Conservation (phyloP, 495 filamentous ascomycete genomes). For the Hypoxylon trugodes region DNA sequence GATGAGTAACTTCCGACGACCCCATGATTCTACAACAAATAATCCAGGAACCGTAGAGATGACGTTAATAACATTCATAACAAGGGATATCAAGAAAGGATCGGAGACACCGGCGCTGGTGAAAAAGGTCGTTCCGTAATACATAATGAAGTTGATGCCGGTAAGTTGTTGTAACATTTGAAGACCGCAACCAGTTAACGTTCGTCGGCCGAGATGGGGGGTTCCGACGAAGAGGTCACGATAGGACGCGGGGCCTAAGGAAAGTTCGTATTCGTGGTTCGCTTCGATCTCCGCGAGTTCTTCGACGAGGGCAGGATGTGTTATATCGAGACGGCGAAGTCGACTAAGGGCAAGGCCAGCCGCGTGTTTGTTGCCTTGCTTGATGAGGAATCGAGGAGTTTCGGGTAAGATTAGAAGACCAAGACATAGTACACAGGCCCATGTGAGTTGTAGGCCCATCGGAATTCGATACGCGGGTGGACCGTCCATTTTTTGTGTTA, state of each 20-base stretch:
- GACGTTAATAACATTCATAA: constrained; percentile 80
- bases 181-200: constrained; percentile 63
- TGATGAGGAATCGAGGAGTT: constrained; percentile 88
- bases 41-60: constrained; percentile 77
- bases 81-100: constrained; percentile 74
- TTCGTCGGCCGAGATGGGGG: constrained; percentile 64
- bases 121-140: constrained; percentile 86
- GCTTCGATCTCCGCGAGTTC: constrained; percentile 89
- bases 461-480: constrained; percentile 84
- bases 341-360: constrained; percentile 76
- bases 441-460: constrained; percentile 83
- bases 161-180: constrained; percentile 69
- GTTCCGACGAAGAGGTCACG: constrained; percentile 72
- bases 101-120: constrained; percentile 67
- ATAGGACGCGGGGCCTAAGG: constrained; percentile 77
- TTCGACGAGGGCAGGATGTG: constrained; percentile 76
- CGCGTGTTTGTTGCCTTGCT: constrained; percentile 72
- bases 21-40: constrained; percentile 79
- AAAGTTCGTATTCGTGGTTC: constrained; percentile 86
- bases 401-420: constrained; percentile 84
- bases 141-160: constrained; percentile 69
- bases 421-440: constrained; percentile 77
- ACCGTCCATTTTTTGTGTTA: constrained; percentile 69
- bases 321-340: constrained; percentile 78
- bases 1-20: constrained; percentile 75